Evolutionary conservation across 1,284 basidiomycete species (phyloP), one percentile per base, ranked within the genome.

Genomic region (Rhodotorula sp.): DNA sequence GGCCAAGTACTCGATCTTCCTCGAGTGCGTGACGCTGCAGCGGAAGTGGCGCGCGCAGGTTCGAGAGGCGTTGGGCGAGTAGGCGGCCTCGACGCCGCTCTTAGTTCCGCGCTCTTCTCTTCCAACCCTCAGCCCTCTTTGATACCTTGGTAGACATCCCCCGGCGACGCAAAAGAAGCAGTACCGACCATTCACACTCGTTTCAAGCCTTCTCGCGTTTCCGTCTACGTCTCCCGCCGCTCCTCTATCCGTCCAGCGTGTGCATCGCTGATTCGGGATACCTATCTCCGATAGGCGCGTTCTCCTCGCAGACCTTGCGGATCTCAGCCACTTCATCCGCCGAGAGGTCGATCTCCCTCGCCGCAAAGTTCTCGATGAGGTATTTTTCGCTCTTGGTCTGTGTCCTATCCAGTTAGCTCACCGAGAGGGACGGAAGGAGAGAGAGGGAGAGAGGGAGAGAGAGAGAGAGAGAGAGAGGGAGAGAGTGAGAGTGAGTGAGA

Each of bases 1-100:
- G 67, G 92, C 90, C 22, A 99, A 99, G 83, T 99, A 96, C 81
- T 88, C 87, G 80, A 94, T 97, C 77, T 98, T 97, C 84, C 82
- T 86, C 64, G 94, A 98, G 80, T 85, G 83, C 39, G 93, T 97
- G 64, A 89, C 90, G 29, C 87, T 92, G 58, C 95, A 99, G 84
- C 87, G 87, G 77, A 84, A 87, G 66, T 94, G 92, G 92, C 85
- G 80, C 48, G 56, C 68, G 67, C 53, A 74, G 22, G 77, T 77
- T 1, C 65, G 66, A 36, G 71, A 78, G 56, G 77, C 78, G 22
- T 52, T 77, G 20, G 72, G 54, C 19, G 63, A 68, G 39, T 51
- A 65, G 34, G 53, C 32, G 59, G 7, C 20, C n/a, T 27, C 39
- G 13, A 44, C 39, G 13, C 19, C 39, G 11, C 19, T 17, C n/a